phyloP scores from a whole-genome alignment of 2,329 filamentous ascomycete species.

The Mariannaea elegans region DNA sequence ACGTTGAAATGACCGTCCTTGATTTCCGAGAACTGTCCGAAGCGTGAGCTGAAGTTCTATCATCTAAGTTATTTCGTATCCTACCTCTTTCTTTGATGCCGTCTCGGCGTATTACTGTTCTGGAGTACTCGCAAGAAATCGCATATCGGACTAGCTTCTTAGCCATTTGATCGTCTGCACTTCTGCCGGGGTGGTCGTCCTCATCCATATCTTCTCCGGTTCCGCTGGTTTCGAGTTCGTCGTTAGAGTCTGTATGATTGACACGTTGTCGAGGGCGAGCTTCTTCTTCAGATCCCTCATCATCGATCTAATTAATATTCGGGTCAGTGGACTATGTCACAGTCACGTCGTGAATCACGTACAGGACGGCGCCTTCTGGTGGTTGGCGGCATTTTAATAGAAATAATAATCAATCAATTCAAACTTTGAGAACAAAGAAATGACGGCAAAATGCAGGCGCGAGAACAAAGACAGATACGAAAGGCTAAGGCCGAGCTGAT shows the following conservation, averaged over 20 bases:
- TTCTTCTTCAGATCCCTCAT: slow-evolving; percentile 46
- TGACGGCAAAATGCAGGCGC: not conserved
- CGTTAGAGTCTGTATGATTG: slow-evolving; percentile 42
- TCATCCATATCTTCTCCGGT: slow-evolving; percentile 50
- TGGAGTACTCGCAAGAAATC: slow-evolving; percentile 71
- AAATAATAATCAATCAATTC: not conserved
- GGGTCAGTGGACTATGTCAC: slow-evolving; percentile 11
- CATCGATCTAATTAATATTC: slow-evolving; percentile 32
- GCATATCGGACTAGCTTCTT: slow-evolving; percentile 76
- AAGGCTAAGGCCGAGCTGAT: not conserved
- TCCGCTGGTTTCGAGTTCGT: slow-evolving; percentile 45
- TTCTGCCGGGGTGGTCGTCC: slow-evolving; percentile 45
- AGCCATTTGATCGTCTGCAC: slow-evolving; percentile 61
- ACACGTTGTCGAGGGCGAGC: slow-evolving; percentile 44
- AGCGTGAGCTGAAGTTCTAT: slow-evolving; percentile 14
- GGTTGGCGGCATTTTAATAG: slow-evolving; percentile 42
- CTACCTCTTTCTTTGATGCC: slow-evolving; percentile 72
- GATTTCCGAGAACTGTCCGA: slow-evolving; percentile 73
- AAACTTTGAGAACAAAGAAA: not conserved
- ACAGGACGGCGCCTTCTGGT: slow-evolving; percentile 47
- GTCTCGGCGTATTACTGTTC: slow-evolving; percentile 66
- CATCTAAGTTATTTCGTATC: fast-evolving
- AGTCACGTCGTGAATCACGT: slow-evolving; percentile 20
- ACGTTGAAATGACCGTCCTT: slow-evolving; percentile 74
- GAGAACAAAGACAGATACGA: not conserved